A percentile compares a stretch with the other conserved stretches of the same genome.
Conservation (phyloP, 768 basidiomycete species). For the Psilocybe cyanescens region DNA sequence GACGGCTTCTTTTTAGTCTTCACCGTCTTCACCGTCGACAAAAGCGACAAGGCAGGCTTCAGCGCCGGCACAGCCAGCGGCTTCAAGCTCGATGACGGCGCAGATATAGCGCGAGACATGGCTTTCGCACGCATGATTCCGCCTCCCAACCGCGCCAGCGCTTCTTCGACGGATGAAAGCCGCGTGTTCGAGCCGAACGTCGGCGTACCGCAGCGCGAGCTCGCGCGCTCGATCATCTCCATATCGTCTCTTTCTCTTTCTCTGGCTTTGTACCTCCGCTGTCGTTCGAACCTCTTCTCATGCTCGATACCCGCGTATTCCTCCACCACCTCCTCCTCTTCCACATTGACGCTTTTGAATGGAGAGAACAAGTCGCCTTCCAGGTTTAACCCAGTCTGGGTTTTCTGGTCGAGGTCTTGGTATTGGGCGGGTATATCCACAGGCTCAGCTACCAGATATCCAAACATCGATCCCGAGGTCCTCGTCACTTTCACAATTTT, state of each 20-base stretch:
- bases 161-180: conserved; percentile 49
- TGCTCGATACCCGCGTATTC: no score
- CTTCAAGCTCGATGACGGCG: conserved; percentile 3
- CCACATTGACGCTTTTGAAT: not conserved
- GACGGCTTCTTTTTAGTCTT: conserved; percentile 32
- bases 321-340: no score
- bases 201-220: conserved; percentile 62
- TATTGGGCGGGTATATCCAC: conserved; percentile 45
- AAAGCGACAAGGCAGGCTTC: conserved; percentile 21
- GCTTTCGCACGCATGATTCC: conserved; percentile 24
- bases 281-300: not conserved
- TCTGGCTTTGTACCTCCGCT: not conserved
- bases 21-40: conserved; percentile 14
- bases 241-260: conserved; percentile 23
- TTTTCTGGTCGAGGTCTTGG: conserved; percentile 4
- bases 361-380: no score
- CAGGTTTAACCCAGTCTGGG: no score
- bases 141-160: conserved; percentile 43
- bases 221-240: conserved; percentile 45
- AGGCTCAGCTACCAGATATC: conserved; percentile 72
- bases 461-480: conserved; percentile 68
- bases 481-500: conserved; percentile 57
- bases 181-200: conserved; percentile 61
- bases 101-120: conserved; percentile 6
- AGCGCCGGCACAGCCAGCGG: conserved; percentile 8